Conservation (phyloP, 768 basidiomycete genomes). For the Cyathus striatus region DNA sequence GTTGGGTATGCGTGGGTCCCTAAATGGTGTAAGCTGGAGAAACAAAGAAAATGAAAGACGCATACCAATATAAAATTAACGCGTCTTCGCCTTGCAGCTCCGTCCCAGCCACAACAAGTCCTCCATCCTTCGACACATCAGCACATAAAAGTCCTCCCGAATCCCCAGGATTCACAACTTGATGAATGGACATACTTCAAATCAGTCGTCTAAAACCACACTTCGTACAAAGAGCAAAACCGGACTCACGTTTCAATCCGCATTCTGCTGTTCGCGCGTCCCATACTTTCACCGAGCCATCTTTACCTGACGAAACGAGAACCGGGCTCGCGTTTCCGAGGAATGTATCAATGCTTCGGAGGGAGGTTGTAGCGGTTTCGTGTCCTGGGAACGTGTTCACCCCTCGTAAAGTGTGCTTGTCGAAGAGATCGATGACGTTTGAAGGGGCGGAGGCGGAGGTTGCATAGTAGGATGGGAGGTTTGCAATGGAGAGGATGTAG, state of each 20-base stretch:
- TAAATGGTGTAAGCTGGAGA: constrained; percentile 17
- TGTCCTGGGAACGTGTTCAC: constrained; percentile 53
- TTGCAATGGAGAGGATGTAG: constrained; percentile 60
- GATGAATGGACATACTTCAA: constrained; percentile 16
- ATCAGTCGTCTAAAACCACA: constrained; percentile 30
- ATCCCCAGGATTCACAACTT: constrained; percentile 47
- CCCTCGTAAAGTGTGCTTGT: constrained; percentile 46
- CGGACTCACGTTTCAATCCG: constrained; percentile 55
- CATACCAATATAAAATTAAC: constrained; percentile 77
- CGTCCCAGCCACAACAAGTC: constrained; percentile 77
- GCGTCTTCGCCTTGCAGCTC: constrained; percentile 81
- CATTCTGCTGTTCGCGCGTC: constrained; percentile 55
- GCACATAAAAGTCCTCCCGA: constrained; percentile 51
- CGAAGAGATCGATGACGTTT: constrained; percentile 66
- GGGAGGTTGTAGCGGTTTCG: constrained; percentile 47
- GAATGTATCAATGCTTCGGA: constrained; percentile 39
- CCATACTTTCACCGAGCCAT: constrained; percentile 72
- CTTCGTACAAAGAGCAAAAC: neutral
- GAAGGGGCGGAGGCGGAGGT: constrained; percentile 58
- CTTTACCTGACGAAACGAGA: constrained; percentile 64
- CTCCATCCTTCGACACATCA: constrained; percentile 66
- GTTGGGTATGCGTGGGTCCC: constrained; percentile 81
- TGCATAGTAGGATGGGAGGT: constrained; percentile 44
- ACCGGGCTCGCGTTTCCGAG: constrained; percentile 34
- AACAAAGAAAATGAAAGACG: constrained; percentile 3